Evolutionary conservation across 768 basidiomycete genomes (phyloP).

Genomic region (Calocera viscosa): DNA sequence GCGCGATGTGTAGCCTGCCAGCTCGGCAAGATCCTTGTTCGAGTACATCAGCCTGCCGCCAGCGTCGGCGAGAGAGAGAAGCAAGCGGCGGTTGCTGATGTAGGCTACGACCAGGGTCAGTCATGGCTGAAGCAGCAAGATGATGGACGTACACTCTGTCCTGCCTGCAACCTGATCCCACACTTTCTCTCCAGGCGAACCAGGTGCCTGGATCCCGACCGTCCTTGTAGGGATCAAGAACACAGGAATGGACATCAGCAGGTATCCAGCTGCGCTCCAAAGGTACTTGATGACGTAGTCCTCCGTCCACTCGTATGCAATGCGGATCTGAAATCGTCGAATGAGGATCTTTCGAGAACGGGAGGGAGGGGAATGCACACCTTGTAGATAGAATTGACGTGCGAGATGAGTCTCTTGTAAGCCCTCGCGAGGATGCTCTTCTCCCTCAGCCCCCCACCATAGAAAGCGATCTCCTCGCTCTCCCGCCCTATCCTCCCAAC

Average conservation of each 20-base stretch:
- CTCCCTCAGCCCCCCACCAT: slow-evolving; percentile 77
- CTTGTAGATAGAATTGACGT: slow-evolving; percentile 87
- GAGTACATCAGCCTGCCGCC: slow-evolving; percentile 94
- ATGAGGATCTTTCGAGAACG: neutral
- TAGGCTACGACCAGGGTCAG: slow-evolving; percentile 43
- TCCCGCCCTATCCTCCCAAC: slow-evolving; percentile 78
- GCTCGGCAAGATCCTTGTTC: slow-evolving; percentile 86
- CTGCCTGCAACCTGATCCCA: slow-evolving; percentile 9
- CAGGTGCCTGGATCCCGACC: slow-evolving; percentile 19
- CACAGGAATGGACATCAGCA: slow-evolving; percentile 80
- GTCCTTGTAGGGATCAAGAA: slow-evolving; percentile 50
- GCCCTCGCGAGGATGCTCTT: slow-evolving; percentile 65
- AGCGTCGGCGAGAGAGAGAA: slow-evolving; percentile 91
- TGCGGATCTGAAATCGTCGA: slow-evolving; percentile 47
- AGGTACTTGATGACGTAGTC: slow-evolving; percentile 94
- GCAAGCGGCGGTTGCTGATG: slow-evolving; percentile 80
- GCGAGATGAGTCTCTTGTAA: slow-evolving; percentile 69
- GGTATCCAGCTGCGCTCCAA: slow-evolving; percentile 89
- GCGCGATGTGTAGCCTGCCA: slow-evolving; percentile 86
- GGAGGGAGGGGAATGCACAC: slow-evolving; percentile 26
- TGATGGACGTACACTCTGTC: slow-evolving; percentile 9
- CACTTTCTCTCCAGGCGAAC: slow-evolving; percentile 2
- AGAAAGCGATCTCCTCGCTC: slow-evolving; percentile 93
- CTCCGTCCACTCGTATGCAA: slow-evolving; percentile 90
- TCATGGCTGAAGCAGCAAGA: neutral